A percentile compares a stretch with the other conserved stretches of the same genome.
Conservation (phyloP, 352 stramenopile species). For the Phytopythium kandeliae region DNA sequence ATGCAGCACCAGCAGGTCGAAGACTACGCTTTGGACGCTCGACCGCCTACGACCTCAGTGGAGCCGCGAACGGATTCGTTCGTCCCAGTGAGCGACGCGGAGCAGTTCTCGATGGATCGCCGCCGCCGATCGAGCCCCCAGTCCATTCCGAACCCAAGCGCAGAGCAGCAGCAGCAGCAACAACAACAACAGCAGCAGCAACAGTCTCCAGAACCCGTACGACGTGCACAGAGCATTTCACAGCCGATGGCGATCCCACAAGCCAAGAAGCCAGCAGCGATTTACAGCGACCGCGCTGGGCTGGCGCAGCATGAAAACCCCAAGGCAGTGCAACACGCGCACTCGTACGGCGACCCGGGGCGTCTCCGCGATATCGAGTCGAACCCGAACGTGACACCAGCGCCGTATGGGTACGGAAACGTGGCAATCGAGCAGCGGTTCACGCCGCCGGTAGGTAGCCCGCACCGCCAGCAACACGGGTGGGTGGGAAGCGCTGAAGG, state of each 20-base stretch:
- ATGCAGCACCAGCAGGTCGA: constrained; percentile 6
- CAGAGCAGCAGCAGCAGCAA: constrained; percentile 12
- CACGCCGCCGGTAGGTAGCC: constrained; percentile 22
- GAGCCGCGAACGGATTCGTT: constrained; percentile 27
- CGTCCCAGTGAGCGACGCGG: constrained; percentile 26
- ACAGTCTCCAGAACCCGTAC: constrained; percentile 10
- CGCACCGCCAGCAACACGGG: constrained; percentile 25
- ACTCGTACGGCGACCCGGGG: constrained; percentile 65
- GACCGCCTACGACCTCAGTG: constrained; percentile 9
- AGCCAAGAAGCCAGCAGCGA: constrained; percentile 24
- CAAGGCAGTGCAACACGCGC: constrained; percentile 46
- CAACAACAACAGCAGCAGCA: constrained; percentile 14
- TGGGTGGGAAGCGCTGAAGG: constrained; percentile 28
- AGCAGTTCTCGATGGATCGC: constrained; percentile 18
- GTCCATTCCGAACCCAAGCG: constrained; percentile 16
- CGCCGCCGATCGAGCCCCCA: constrained; percentile 35
- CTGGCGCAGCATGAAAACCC: constrained; percentile 11
- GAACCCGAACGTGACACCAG: constrained; percentile 63
- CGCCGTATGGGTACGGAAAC: constrained; percentile 74
- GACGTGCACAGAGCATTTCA: constrained; percentile 37
- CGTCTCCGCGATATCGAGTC: constrained; percentile 30
- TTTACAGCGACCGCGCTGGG: constrained; percentile 20
- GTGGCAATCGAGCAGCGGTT: constrained; percentile 47
- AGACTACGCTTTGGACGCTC: constrained; percentile 1
- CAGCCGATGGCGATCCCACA: constrained; percentile 81